These are phyloP conservation scores for Magnaporthiopsis incrustans DNA, from an alignment of 2,329 filamentous ascomycete genomes.

Conservation along the genomic window DNA sequence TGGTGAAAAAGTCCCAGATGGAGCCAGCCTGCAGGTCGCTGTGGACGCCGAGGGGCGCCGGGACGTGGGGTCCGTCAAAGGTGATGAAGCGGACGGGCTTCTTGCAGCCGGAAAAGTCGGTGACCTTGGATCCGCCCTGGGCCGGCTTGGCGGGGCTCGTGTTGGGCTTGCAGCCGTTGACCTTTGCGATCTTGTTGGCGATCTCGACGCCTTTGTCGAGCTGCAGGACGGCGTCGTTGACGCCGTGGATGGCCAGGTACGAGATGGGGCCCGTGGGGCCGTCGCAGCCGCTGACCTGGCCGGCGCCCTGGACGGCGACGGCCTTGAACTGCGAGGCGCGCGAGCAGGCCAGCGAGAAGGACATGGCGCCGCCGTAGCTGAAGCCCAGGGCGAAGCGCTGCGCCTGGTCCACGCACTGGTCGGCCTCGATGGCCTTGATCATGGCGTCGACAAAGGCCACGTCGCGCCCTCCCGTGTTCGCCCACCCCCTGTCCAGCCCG, in stretches of 20 bases:
- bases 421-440: slow-evolving; percentile 25
- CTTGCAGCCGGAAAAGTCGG: background rate
- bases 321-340: slow-evolving; percentile 28
- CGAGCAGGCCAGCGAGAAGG: slow-evolving; percentile 32
- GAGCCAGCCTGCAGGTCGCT: background rate
- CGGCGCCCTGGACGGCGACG: slow-evolving; percentile 15
- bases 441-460: slow-evolving; percentile 31
- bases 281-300: slow-evolving; percentile 5
- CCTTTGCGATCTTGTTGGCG: slow-evolving; percentile 25
- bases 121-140: background rate
- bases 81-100: background rate
- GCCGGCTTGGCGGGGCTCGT: background rate
- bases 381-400: slow-evolving; percentile 35
- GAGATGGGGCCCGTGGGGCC: background rate
- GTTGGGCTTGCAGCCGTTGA: background rate
- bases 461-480: slow-evolving; percentile 32
- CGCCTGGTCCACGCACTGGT: slow-evolving; percentile 33
- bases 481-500: slow-evolving; percentile 34
- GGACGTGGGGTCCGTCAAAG: background rate
- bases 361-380: slow-evolving; percentile 36
- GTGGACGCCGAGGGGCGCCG: background rate
- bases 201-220: slow-evolving; percentile 23
- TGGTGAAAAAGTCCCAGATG: slow-evolving; percentile 5
- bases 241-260: slow-evolving; percentile 5
- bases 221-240: slow-evolving; percentile 24